Conservation (phyloP, 768 basidiomycete species). For the Scleroderma bovista region DNA sequence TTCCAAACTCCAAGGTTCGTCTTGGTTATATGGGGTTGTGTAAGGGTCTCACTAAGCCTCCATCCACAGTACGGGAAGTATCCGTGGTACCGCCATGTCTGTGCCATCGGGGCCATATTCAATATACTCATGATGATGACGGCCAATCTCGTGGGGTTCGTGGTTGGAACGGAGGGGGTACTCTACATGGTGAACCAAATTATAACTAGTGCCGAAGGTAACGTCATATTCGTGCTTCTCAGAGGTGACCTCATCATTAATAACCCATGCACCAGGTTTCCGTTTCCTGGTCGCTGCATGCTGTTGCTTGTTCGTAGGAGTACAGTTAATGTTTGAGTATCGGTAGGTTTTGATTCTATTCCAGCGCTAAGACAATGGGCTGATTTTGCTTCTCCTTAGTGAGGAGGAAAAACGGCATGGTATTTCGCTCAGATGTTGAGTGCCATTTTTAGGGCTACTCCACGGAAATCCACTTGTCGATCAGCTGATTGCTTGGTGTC, state of each 20-base stretch:
- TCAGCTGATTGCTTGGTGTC: too few species aligned
- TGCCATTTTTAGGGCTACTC: neutral
- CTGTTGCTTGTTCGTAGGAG: constrained; percentile 68
- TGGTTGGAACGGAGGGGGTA: constrained; percentile 80
- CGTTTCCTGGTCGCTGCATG: constrained; percentile 58
- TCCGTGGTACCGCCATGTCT: constrained; percentile 83
- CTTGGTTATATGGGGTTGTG: neutral
- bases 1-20: constrained; percentile 61
- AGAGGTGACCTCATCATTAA: constrained; percentile 2
- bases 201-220: constrained; percentile 63
- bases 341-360: too few species aligned
- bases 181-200: constrained; percentile 59
- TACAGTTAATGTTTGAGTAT: constrained; percentile 96
- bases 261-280: constrained; percentile 40
- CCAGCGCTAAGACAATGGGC: too few species aligned
- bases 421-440: constrained; percentile 47
- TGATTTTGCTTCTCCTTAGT: constrained; percentile 28
- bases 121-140: constrained; percentile 88
- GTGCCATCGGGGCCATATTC: constrained; percentile 73
- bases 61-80: constrained; percentile 52
- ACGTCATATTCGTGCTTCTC: constrained; percentile 1
- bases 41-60: constrained; percentile 4
- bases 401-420: constrained; percentile 70
- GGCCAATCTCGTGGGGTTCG: constrained; percentile 95
- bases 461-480: too few species aligned